These are phyloP conservation scores for Fraxinus americana DNA, from an alignment of 257 asterid genomes.

Conservation along the genomic window DNA sequence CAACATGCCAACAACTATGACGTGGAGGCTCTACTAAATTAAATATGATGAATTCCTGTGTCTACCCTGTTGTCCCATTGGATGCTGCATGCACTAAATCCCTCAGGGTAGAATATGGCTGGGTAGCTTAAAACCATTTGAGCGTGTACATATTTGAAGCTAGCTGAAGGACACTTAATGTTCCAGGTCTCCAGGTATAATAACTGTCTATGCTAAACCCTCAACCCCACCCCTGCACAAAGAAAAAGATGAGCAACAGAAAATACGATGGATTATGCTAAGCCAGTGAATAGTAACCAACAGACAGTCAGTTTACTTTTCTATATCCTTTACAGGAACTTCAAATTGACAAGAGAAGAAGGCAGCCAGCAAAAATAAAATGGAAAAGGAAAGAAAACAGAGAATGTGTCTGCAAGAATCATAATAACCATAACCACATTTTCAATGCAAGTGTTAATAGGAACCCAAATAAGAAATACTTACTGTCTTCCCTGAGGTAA, in stretches of 20 bases:
- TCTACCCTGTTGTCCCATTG: not conserved
- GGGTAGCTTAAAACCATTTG: constrained; percentile 1
- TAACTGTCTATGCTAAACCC: not conserved
- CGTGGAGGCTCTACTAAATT: constrained; percentile 7
- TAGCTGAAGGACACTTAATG: not conserved
- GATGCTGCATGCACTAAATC: not conserved
- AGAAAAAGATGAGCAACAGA: not conserved
- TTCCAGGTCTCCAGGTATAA: not conserved
- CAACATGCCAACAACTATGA: not conserved
- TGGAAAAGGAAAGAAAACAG: not conserved
- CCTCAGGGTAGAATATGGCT: not conserved
- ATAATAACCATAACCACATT: constrained; percentile 13
- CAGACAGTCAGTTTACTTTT: not conserved
- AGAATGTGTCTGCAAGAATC: not conserved
- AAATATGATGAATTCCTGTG: not conserved
- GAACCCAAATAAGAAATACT: constrained; percentile 29
- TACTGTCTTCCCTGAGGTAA: constrained; percentile 75
- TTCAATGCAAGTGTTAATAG: not conserved
- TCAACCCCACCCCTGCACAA: not conserved
- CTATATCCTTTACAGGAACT: not conserved
- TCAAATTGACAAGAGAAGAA: not conserved
- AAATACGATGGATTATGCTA: not conserved
- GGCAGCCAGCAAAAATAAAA: not conserved
- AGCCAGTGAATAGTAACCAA: not conserved
- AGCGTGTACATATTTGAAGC: not conserved